Percentiles rank a stretch among this genome's conserved stretches.
These are phyloP conservation scores for Rhamnella rubrinervis DNA, from an alignment of 331 rosid species.

Conservation along the genomic window DNA sequence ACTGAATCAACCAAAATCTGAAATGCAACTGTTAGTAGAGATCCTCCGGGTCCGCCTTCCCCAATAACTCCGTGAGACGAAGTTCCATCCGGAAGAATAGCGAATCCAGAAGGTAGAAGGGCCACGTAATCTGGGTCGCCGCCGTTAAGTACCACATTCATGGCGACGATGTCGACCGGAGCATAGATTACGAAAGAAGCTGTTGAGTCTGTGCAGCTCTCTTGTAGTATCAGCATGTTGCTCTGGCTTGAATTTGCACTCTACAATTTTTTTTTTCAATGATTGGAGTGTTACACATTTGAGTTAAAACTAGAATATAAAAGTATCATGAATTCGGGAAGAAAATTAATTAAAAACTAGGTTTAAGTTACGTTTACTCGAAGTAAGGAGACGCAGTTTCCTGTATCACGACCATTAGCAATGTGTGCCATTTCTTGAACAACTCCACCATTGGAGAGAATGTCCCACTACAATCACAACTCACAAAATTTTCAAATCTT, in stretches of 20 bases:
- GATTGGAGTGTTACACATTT: neutral
- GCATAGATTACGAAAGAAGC: slow-evolving; percentile 88
- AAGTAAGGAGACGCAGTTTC: slow-evolving; percentile 86
- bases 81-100: slow-evolving; percentile 82
- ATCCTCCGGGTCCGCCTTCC: slow-evolving; percentile 64
- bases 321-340: neutral
- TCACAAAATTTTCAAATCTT: too few relatives aligned
- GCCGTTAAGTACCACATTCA: slow-evolving; percentile 87
- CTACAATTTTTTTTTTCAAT: slow-evolving; percentile 30
- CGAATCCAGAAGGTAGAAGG: slow-evolving; percentile 93
- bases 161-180: slow-evolving; percentile 84
- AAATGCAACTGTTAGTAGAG: slow-evolving; percentile 88
- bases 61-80: slow-evolving; percentile 31
- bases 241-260: slow-evolving; percentile 97
- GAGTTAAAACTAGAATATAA: neutral
- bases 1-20: slow-evolving; percentile 93
- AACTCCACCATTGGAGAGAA: slow-evolving; percentile 88
- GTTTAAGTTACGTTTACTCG: slow-evolving; percentile 68
- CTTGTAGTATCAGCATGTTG: slow-evolving; percentile 93
- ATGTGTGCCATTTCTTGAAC: slow-evolving; percentile 99
- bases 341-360: neutral
- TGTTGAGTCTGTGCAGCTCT: slow-evolving; percentile 77
- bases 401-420: slow-evolving; percentile 86
- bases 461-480: slow-evolving; percentile 71
- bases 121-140: slow-evolving; percentile 97